Base-by-base conservation (phyloP, 2,329 filamentous ascomycete species). In the Zelopaecilomyces penicillatus region DNA sequence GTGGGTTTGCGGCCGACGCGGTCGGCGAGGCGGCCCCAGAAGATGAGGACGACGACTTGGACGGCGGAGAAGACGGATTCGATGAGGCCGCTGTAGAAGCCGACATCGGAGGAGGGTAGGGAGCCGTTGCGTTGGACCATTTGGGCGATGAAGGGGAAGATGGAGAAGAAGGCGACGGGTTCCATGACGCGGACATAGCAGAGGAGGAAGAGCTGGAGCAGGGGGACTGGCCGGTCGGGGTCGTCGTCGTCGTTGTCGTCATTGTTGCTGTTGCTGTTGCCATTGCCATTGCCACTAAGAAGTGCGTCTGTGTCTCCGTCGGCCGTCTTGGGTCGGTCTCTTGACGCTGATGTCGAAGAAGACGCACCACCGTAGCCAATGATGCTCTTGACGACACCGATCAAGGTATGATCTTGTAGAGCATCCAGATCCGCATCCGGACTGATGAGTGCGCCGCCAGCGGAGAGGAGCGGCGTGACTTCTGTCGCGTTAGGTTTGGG, bases 111-210 rank as follows among this genome's bases (percentile, higher is more conserved):
- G 37, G 77, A 67, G 2, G 71, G 61, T 2, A 91, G 64, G 8
- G 70, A 56, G 7, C 84, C 85, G 47, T 81, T 83, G 45, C 76
- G 70, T 61, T 77, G 69, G 33, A 87, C 80, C 86, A 91, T 91
- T 57, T 83, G 70, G 56, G 82, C 87, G 63, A 93, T 76, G 64
- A 85, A 91, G 1, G 86, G 84, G 55, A 91, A 85, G 60, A 91
- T 87, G 59, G 74, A 80, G 68, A 90, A 91, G 67, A 87, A 91
- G n/a, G 85, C 83, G 35, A 90, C 74, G 1, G 87, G 85, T 57
- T 91, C 87, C 37, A 87, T 70, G 28, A 86, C 58, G 5, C 85
- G 78, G 2, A 82, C 80, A 58, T 81, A 85, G 68, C 86, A 91
- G 9, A 93, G 76, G 8, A 85, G 63, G 30, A 83, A 61, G 42